Conservation (phyloP, 805 yeast genomes). For the Wickerhamiella spandovensis region DNA sequence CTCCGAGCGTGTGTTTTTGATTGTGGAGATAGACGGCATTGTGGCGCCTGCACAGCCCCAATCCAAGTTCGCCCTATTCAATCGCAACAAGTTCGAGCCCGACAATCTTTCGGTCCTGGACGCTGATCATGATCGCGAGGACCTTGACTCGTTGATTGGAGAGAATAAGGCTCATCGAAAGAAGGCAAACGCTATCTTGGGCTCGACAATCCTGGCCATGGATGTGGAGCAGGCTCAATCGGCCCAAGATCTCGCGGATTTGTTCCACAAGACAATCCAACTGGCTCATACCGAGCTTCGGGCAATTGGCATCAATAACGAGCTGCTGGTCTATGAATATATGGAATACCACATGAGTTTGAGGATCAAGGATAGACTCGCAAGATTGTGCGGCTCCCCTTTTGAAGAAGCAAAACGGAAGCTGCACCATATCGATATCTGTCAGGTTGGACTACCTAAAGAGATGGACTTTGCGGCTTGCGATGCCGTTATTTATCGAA, state of each 20-base stretch:
- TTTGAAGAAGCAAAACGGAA: slow-evolving; percentile 5
- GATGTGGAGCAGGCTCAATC: background rate
- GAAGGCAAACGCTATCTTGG: slow-evolving; percentile 6
- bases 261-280: slow-evolving; percentile 8
- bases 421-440: slow-evolving; percentile 26
- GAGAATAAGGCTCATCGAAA: slow-evolving; percentile 4
- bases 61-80: background rate
- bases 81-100: background rate
- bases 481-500: slow-evolving; percentile 30
- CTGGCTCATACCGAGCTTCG: background rate
- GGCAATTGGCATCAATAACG: slow-evolving; percentile 1
- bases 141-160: slow-evolving; percentile 7
- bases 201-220: background rate
- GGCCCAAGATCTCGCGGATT: slow-evolving; percentile 9
- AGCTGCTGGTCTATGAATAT: slow-evolving; percentile 4
- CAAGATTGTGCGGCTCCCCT: background rate
- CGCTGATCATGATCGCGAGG: background rate
- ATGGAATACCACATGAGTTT: slow-evolving; percentile 6
- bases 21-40: slow-evolving; percentile 4
- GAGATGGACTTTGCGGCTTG: slow-evolving; percentile 17
- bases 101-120: background rate
- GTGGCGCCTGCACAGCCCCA: background rate
- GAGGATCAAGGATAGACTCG: slow-evolving; percentile 3
- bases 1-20: slow-evolving; percentile 3
- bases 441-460: slow-evolving; percentile 31